Evolutionary conservation across 805 yeast species (phyloP).

Genomic region (Hanseniaspora mollemarum): DNA sequence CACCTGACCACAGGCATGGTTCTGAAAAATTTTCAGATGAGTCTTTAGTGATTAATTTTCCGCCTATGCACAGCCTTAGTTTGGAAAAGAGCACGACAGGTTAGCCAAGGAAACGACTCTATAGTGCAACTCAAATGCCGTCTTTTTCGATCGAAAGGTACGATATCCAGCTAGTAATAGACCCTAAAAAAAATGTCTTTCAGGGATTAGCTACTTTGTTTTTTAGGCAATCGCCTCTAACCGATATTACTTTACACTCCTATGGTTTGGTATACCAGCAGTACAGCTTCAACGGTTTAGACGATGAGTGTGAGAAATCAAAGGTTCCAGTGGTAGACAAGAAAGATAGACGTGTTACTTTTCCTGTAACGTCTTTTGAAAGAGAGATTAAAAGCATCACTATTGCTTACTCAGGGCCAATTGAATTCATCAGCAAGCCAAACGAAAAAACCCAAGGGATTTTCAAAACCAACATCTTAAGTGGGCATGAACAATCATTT

Average conservation of each 20-base stretch:
- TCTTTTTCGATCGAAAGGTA: constrained; percentile 26
- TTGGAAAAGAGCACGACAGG: no score
- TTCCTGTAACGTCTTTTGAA: constrained; percentile 17
- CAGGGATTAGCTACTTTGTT: constrained; percentile 30
- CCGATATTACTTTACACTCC: constrained; percentile 28
- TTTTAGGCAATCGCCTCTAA: constrained; percentile 31
- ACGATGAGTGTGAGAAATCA: constrained; percentile 19
- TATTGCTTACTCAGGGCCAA: constrained; percentile 38
- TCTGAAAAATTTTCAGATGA: no score
- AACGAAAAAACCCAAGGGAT: constrained; percentile 52
- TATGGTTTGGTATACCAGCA: constrained; percentile 31
- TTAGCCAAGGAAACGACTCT: not conserved
- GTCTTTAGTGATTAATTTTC: no score
- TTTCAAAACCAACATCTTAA: constrained; percentile 54
- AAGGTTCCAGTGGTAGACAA: constrained; percentile 17
- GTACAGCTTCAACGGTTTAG: constrained; percentile 33
- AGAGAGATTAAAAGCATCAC: constrained; percentile 12
- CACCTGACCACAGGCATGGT: no score
- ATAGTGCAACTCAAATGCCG: not conserved
- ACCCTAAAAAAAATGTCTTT: constrained; percentile 40
- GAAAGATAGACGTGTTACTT: constrained; percentile 18
- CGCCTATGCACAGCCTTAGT: no score
- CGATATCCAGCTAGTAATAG: constrained; percentile 31
- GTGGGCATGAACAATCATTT: constrained; percentile 41
- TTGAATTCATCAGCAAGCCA: constrained; percentile 41